phyloP scores from a whole-genome alignment of 163 green algal species.

The Scenedesmus sp. region DNA sequence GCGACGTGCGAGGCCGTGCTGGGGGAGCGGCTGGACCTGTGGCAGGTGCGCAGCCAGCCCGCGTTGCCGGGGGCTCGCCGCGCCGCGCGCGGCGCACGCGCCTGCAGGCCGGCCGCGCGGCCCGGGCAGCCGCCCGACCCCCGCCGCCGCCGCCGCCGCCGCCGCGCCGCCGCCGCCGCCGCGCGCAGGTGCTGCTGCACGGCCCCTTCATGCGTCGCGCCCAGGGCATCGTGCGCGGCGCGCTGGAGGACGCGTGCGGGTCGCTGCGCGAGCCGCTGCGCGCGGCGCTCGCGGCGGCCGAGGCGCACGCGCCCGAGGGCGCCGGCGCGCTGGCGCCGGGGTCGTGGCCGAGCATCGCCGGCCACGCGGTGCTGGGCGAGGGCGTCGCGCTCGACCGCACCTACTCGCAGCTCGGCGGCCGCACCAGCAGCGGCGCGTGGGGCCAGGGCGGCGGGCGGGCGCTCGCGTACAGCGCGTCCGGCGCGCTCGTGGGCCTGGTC shows the following conservation, averaged over 20 bases:
- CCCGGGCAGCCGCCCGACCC: no score
- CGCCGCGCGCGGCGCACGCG: no score
- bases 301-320: slow-evolving; percentile 34
- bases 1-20: slow-evolving; percentile 11
- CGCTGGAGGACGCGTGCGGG: slow-evolving; percentile 15
- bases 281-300: slow-evolving; percentile 48
- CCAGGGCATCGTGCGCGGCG: slow-evolving; percentile 60
- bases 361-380: neutral
- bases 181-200: slow-evolving; percentile 85
- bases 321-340: slow-evolving; percentile 35
- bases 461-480: neutral
- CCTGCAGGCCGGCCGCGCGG: no score
- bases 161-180: slow-evolving; percentile 54
- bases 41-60: slow-evolving; percentile 16
- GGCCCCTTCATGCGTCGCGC: slow-evolving; percentile 66
- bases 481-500: neutral
- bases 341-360: neutral
- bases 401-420: neutral
- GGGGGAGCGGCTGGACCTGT: slow-evolving; percentile 22
- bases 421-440: slow-evolving; percentile 19
- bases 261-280: slow-evolving; percentile 56
- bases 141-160: no score
- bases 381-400: slow-evolving; percentile 5
- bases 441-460: no score
- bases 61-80: neutral